These are phyloP conservation scores for Colletotrichum sp. DNA, from an alignment of 2,329 filamentous ascomycete genomes.

Conservation along the genomic window DNA sequence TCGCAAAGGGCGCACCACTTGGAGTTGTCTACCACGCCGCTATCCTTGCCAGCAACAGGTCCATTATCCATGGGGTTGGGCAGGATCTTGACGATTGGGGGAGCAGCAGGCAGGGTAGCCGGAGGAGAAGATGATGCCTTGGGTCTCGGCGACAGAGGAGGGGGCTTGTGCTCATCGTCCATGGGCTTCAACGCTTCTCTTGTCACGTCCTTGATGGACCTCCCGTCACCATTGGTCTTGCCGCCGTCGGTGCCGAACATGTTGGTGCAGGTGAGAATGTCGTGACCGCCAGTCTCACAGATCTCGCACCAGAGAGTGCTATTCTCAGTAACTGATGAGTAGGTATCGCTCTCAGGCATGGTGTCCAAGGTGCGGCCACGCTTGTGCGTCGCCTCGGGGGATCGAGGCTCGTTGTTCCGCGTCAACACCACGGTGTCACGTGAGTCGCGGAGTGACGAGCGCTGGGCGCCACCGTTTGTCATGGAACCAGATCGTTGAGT, in stretches of 20 bases:
- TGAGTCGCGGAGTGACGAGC: conserved; percentile 68
- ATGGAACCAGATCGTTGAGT: neutral
- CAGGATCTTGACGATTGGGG: conserved; percentile 51
- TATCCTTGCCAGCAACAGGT: conserved; percentile 79
- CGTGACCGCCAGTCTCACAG: conserved; percentile 89
- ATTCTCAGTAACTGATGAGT: conserved; percentile 74
- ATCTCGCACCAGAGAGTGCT: conserved; percentile 91
- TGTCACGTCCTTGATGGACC: conserved; percentile 39
- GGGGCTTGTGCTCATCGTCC: conserved; percentile 52
- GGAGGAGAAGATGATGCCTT: conserved; percentile 36
- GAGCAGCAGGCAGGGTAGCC: conserved; percentile 31
- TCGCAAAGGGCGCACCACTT: conserved; percentile 99
- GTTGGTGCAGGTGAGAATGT: conserved; percentile 92
- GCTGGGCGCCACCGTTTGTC: conserved; percentile 54
- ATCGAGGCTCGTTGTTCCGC: conserved; percentile 51
- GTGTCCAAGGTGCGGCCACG: conserved; percentile 66
- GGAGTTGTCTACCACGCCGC: conserved; percentile 76
- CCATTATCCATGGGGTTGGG: conserved; percentile 70
- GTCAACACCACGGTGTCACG: conserved; percentile 68
- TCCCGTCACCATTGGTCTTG: conserved; percentile 34
- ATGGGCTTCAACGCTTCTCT: conserved; percentile 42
- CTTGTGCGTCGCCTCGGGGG: conserved; percentile 53
- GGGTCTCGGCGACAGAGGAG: conserved; percentile 60
- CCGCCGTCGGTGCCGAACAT: conserved; percentile 69
- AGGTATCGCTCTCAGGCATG: conserved; percentile 73